Conservation (phyloP, 257 asterid species). For the Rhazya stricta region DNA sequence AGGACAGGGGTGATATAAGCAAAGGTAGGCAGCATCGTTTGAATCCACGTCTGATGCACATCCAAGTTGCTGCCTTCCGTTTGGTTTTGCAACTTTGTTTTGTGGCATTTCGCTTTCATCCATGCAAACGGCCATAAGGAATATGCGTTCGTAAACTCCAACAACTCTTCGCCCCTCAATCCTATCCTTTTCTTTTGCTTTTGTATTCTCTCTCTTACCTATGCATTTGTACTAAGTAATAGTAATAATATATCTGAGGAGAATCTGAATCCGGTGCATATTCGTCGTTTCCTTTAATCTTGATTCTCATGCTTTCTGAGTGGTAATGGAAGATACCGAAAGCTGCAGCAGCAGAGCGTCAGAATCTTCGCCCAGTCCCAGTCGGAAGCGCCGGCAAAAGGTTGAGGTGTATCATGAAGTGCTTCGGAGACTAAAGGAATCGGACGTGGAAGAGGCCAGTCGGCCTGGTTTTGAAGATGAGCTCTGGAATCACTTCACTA, state of each 20-base stretch:
- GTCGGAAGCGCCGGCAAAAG: slow-evolving; percentile 58
- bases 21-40: slow-evolving; percentile 44
- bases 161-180: slow-evolving; percentile 29
- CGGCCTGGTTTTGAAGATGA: slow-evolving; percentile 76
- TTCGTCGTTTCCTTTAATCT: slow-evolving; percentile 23
- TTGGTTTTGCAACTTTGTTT: neutral
- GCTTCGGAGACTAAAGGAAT: slow-evolving; percentile 49
- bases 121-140: slow-evolving; percentile 41
- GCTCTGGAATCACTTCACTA: slow-evolving; percentile 73
- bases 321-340: slow-evolving; percentile 68
- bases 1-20: slow-evolving; percentile 53
- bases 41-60: slow-evolving; percentile 66
- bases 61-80: slow-evolving; percentile 10
- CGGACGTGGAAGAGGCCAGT: slow-evolving; percentile 43
- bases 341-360: slow-evolving; percentile 74
- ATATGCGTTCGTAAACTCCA: slow-evolving; percentile 37
- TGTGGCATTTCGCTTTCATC: slow-evolving; percentile 17
- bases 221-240: neutral
- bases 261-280: slow-evolving; percentile 79
- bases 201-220: slow-evolving; percentile 9
- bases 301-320: neutral
- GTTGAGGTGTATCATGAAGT: slow-evolving; percentile 69
- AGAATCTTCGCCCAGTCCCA: slow-evolving; percentile 52
- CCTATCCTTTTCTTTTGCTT: neutral
- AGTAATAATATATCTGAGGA: slow-evolving; percentile 24